Base-by-base conservation (phyloP, 192 early-diverging fungal genomes). In the Linnemannia hyalina region DNA sequence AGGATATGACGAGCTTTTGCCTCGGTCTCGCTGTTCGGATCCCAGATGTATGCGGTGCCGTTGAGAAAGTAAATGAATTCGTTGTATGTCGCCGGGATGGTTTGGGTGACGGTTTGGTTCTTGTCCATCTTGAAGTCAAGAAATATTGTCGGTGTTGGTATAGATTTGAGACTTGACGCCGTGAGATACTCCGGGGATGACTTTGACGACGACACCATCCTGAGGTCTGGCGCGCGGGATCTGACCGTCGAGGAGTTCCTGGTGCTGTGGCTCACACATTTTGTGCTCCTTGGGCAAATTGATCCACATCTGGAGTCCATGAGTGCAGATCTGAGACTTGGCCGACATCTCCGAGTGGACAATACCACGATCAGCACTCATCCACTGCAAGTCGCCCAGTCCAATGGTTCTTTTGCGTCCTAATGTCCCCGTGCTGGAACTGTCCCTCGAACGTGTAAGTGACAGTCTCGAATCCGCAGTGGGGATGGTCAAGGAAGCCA, bases 241-340 rank as follows among this genome's bases (percentile, higher is more conserved):
- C 40, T 86, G 77, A 9, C 60, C 54, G 71, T 75, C 82, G 6
- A 85, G 69, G 18, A 90, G 38, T 22, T 86, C 81, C 49, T 90
- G 88, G 73, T 88, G 89, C 41, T 44, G 10, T 0, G 10, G 10
- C 10, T 44, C 9, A 11, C 6, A 44, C 44, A 10, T 44, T 0
- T 44, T 94, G 79, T 88, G 69, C 68, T 73, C 69, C 44, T 78
- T 70, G 32, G 94, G 93, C 5, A 95, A 84, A 83, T 94, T 95
- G 52, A 95, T 86, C 94, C 94, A 95, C 22, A 95, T 89, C 76
- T 95, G 94, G 4, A 94, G 77, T n/a, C 84, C 87, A 68, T 85
- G 80, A 35, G 80, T 80, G 13, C 81, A 76, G 26, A 88, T 90
- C 29, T 40, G 38, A 40, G 3, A 40, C 3, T 40, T 40, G 38